Base-by-base conservation (phyloP, 805 yeast genomes). In the Zygosaccharomyces kombuchaensis region DNA sequence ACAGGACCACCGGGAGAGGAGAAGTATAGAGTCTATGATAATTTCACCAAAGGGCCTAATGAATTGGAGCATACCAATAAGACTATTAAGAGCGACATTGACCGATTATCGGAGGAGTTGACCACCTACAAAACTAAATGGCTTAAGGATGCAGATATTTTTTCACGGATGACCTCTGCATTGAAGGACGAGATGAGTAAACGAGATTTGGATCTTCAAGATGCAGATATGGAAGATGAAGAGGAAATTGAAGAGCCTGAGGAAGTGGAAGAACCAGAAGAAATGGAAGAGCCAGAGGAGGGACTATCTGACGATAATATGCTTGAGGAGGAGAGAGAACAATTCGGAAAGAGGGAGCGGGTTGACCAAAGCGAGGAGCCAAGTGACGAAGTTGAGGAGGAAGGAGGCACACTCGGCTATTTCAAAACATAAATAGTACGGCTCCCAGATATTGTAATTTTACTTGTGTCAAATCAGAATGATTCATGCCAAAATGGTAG, bases 91-190 rank as follows among this genome's bases (percentile, higher is more conserved):
- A 31, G 41, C 5, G 65, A 61, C 44, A 55, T 60, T 17, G 48
- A 52, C 6, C 55, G 55, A 31, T 40, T 62, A 19, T 35, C 48
- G 2, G 34, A 43, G 6, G 67, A 63, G 21, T 35, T 63, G 26
- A 40, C 27, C 6, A 29, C 34, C 3, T 62, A 59, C 34, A 62
- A 60, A 36, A 47, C 47, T 6, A 62, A 59, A 40, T 63, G 68
- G 68, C 21, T 55, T 22, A 54, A 60, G 25, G 63, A 62, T 52
- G 65, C 65, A 3, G 57, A 57, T 7, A 50, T 63, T 9, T 60
- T 62, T 31, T 45, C 54, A 2, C 59, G 56, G 32, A 54, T 63
- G 16, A 52, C 62, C 0, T 48, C 53, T 6, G 50, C 59, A 1
- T 46, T 63, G 16, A 57, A 55, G 29, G 63, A 55, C 12, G 66